Percentiles rank a stretch among this genome's conserved stretches.
These are phyloP conservation scores for Chaetomium sp. DNA, from an alignment of 2,329 filamentous ascomycete species.

Conservation along the genomic window DNA sequence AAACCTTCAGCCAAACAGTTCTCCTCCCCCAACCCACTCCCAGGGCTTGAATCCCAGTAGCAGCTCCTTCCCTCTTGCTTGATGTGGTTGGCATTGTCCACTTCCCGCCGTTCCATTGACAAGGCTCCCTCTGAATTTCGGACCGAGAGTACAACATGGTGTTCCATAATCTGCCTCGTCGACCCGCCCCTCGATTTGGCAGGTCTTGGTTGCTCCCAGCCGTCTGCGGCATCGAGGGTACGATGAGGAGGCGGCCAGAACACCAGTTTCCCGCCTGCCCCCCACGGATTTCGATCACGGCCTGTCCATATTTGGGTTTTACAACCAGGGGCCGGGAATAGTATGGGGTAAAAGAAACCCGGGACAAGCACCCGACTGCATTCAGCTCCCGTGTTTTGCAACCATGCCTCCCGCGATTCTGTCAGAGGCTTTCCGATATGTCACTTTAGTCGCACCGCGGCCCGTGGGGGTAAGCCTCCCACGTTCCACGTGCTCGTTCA, in stretches of 20 bases:
- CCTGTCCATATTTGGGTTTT: neutral
- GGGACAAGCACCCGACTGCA: conserved; percentile 13
- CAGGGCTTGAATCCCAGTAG: neutral
- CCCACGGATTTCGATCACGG: conserved; percentile 13
- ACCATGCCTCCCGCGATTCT: neutral
- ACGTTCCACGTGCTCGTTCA: conserved; percentile 6
- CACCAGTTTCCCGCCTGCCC: neutral
- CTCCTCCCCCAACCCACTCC: neutral
- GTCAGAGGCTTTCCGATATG: neutral
- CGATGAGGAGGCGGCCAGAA: neutral
- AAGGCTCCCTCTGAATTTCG: neutral
- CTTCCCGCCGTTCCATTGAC: conserved; percentile 11
- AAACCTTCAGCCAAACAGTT: neutral
- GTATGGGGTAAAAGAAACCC: conserved; percentile 20
- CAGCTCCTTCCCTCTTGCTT: neutral
- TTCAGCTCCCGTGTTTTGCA: neutral
- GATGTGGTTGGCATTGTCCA: neutral
- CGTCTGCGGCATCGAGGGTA: neutral
- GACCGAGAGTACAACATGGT: neutral
- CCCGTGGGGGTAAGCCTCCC: conserved; percentile 7
- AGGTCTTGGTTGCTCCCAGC: neutral
- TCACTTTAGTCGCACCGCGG: neutral
- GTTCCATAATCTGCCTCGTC: conserved; percentile 6
- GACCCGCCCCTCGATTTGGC: neutral
- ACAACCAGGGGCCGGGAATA: conserved; percentile 1